Conservation (phyloP, 345 rosid genomes). For the Linum usitatissimum region DNA sequence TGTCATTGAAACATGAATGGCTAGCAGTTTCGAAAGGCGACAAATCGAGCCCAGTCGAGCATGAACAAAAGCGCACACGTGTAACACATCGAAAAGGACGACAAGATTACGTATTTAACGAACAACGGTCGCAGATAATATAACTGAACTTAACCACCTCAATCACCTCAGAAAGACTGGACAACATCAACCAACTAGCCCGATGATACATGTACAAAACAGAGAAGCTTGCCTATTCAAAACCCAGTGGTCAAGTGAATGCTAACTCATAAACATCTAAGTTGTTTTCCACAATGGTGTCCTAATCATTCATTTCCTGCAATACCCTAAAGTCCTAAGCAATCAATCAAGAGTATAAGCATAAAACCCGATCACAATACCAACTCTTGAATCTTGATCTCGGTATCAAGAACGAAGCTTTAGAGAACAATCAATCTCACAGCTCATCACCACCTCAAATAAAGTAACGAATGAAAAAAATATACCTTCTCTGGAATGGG, state of each 20-base stretch:
- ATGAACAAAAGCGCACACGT: too few relatives aligned
- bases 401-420: background rate
- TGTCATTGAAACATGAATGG: too few relatives aligned
- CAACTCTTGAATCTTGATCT: background rate
- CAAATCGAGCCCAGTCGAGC: too few relatives aligned
- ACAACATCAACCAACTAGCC: background rate
- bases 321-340: background rate
- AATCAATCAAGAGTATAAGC: background rate
- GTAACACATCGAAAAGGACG: background rate
- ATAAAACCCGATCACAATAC: background rate
- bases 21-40: too few relatives aligned
- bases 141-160: background rate
- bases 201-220: background rate
- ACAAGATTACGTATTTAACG: background rate
- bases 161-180: background rate
- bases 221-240: background rate
- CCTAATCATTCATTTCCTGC: background rate
- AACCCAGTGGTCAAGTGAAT: background rate
- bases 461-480: background rate
- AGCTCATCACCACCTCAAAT: background rate
- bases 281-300: background rate
- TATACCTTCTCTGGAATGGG: slow-evolving; percentile 84
- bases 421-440: background rate
- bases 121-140: background rate
- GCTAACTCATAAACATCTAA: background rate